Evolutionary conservation across 371 early-diverging fungal genomes (phyloP), one percentile per base, ranked within the genome.

Genomic region (Phascolomyces articulosus): DNA sequence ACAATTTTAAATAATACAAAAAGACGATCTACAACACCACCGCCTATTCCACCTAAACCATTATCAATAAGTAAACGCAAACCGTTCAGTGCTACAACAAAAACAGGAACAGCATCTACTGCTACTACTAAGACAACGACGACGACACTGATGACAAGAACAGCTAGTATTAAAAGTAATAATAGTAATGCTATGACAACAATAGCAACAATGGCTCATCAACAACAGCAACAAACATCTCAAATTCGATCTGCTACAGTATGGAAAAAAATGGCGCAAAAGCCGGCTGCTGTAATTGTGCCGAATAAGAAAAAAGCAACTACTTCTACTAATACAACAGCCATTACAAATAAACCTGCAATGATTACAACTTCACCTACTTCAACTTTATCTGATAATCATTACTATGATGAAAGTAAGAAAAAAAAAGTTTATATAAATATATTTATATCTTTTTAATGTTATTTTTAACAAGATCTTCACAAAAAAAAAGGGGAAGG

Each of bases 21-120:
- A 53, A 31, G 55, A 27, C 41, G 31, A 38, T 54, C 21, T 13
- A 23, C 57, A 16, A 29, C 53, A 44, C 72, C 74, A 21, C 77
- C 80, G n/a, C 80, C 73, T 15, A 53, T 75, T 57, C 80, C 80
- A 11, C 59, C 66, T 15, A 67, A 69, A 53, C 80, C 75, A 15
- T 41, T 31, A 57, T 65, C 55, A 8, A 65, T 59, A 15, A 47
- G 20, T 26, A 21, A 29, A 41, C 18, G 44, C n/a, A 49, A 44
- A n/a, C 16, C 4, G 4, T 13, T 4, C 8, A 44, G 18, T 13
- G 24, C 21, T 41, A 31, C 44, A 18, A 34, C 49, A 49, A 9
- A 55, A 48, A 54, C 41, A 28, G 21, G 15, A 64, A 18, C 58
- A 53, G 53, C 51, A 8, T n/a, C n/a, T n/a, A n/a, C n/a, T n/a